These are phyloP conservation scores for Cutaneotrichosporon arboriforme DNA, from an alignment of 1,284 basidiomycete genomes.

Conservation along the genomic window DNA sequence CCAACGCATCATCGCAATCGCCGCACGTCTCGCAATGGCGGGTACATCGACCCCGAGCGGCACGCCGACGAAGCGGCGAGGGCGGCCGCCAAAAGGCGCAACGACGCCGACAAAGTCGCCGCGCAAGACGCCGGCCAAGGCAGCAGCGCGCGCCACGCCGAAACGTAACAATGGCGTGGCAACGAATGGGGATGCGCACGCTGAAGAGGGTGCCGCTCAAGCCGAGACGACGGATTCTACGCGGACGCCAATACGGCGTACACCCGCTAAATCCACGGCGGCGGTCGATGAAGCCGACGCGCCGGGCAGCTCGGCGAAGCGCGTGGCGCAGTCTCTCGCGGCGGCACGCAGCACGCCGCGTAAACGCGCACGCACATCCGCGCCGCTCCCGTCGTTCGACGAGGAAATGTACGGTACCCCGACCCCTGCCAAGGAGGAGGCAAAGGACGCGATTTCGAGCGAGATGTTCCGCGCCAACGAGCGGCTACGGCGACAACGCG, in stretches of 20 bases:
- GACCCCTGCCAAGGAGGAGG: background rate
- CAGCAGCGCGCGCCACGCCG: background rate
- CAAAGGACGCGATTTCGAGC: slow-evolving; percentile 14
- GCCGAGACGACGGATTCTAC: background rate
- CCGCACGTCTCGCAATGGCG: background rate
- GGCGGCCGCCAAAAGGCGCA: background rate
- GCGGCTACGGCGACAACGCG: slow-evolving; percentile 32
- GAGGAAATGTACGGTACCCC: slow-evolving; percentile 16
- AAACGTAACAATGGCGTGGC: background rate
- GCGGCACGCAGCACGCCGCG: background rate
- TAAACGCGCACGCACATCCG: slow-evolving; percentile 1
- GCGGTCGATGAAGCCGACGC: background rate
- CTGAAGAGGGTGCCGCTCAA: background rate
- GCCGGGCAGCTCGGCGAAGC: background rate
- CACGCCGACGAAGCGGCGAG: background rate
- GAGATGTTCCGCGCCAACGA: slow-evolving; percentile 44
- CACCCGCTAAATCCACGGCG: background rate
- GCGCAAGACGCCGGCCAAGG: background rate
- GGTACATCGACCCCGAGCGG: background rate
- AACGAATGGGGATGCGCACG: background rate
- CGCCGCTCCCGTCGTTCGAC: slow-evolving; percentile 12
- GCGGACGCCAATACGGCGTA: background rate
- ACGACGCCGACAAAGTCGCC: background rate
- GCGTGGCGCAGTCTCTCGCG: slow-evolving; percentile 7
- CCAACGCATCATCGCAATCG: no score